Percentiles rank a stretch among this genome's conserved stretches.
Conservation (phyloP, 2,329 filamentous ascomycete genomes). For the Xylariales sp. region DNA sequence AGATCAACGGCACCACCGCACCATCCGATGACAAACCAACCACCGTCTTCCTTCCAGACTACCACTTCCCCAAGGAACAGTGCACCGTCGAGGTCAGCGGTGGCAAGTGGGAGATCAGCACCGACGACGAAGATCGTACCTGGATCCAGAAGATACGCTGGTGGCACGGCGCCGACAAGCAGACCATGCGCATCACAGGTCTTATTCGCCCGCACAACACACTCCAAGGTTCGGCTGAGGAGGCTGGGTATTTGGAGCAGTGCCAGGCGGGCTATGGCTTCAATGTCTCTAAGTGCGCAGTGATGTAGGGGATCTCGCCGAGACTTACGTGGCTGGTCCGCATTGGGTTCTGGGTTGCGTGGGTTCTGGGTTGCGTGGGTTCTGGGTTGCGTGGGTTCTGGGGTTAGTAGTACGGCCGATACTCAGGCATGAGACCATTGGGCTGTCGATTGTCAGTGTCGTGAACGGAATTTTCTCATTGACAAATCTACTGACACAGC, state of each 20-base stretch:
- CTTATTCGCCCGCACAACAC: constrained; percentile 60
- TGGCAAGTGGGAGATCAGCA: constrained; percentile 84
- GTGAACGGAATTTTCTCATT: too few relatives aligned
- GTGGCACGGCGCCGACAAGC: constrained; percentile 89
- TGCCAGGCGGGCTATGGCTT: constrained; percentile 46
- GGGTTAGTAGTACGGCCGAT: too few relatives aligned
- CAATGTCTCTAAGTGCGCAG: constrained; percentile 39
- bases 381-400: too few relatives aligned
- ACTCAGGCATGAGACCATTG: too few relatives aligned
- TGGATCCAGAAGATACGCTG: constrained; percentile 75
- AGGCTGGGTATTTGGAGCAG: constrained; percentile 74
- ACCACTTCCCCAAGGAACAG: constrained; percentile 77
- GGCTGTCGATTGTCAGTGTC: too few relatives aligned
- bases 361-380: too few relatives aligned
- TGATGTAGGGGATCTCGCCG: too few relatives aligned
- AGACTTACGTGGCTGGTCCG: too few relatives aligned
- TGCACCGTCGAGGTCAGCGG: constrained; percentile 71
- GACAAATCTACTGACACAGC: too few relatives aligned
- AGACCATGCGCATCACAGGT: constrained; percentile 72
- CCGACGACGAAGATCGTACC: constrained; percentile 64
- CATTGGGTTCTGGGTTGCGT: too few relatives aligned
- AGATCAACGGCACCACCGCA: constrained; percentile 56
- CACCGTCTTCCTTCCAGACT: constrained; percentile 80
- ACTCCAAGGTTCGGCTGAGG: constrained; percentile 58
- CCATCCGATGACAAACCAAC: constrained; percentile 66